Evolutionary conservation across 1,139 yeast genomes (phyloP).

Genomic region (Hyphopichia burtonii): DNA sequence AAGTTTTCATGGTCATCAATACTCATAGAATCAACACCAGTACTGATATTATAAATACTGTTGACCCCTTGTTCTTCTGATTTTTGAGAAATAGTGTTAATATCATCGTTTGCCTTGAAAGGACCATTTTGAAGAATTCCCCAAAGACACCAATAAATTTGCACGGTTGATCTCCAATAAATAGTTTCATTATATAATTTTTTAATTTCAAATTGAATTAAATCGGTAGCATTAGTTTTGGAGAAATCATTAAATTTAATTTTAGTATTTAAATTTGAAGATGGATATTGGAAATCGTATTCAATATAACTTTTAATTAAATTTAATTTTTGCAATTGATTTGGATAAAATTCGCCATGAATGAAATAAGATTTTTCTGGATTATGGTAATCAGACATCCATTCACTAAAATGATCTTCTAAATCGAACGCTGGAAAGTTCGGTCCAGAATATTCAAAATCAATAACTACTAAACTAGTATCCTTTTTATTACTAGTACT

Average conservation of each 20-base stretch:
- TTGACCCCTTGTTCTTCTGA: conserved; percentile 32
- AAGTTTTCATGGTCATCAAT: conserved; percentile 19
- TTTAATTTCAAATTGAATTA: conserved; percentile 54
- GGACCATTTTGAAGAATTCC: conserved; percentile 78
- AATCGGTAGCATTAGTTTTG: conserved; percentile 20
- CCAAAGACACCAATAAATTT: conserved; percentile 87
- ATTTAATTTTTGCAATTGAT: conserved; percentile 63
- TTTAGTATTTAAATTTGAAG: conserved; percentile 30
- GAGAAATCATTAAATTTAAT: conserved; percentile 15
- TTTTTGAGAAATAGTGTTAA: conserved; percentile 13
- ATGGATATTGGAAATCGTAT: conserved; percentile 44
- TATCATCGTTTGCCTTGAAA: conserved; percentile 11
- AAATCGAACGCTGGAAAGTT: conserved; percentile 88
- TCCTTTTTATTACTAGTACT: conserved; percentile 49
- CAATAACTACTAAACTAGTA: conserved; percentile 83
- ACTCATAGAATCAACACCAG: conserved; percentile 29
- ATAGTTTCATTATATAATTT: conserved; percentile 62
- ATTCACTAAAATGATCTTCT: conserved; percentile 86
- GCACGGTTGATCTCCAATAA: conserved; percentile 80
- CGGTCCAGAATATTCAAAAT: conserved; percentile 95
- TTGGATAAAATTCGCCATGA: conserved; percentile 61
- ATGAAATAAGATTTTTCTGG: conserved; percentile 59
- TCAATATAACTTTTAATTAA: conserved; percentile 72
- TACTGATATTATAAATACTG: conserved; percentile 40
- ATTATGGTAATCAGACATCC: conserved; percentile 94